phyloP scores from a whole-genome alignment of 306 rosid species.

The Glycine soja region DNA sequence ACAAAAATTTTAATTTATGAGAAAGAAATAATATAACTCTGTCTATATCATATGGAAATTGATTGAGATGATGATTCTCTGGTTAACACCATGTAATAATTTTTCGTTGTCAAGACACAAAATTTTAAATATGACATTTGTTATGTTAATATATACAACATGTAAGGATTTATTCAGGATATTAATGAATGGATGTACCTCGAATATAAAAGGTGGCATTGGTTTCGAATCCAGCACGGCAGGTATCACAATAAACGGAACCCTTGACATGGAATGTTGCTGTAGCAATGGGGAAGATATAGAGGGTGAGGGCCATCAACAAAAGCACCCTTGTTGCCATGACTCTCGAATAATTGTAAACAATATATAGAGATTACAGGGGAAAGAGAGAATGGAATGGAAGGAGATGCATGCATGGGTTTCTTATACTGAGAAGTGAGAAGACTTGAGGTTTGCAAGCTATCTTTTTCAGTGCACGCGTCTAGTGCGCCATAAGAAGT shows the following conservation, averaged over 20 bases:
- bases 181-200: slow-evolving; percentile 26
- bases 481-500: slow-evolving; percentile 43
- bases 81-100: too few species aligned
- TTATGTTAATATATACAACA: not conserved
- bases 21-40: too few species aligned
- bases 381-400: too few species aligned
- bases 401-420: not conserved
- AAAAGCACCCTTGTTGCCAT: slow-evolving; percentile 42
- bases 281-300: slow-evolving; percentile 17
- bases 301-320: slow-evolving; percentile 51
- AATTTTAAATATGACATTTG: too few species aligned
- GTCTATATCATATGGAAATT: too few species aligned
- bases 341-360: not conserved
- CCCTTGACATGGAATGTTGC: slow-evolving; percentile 53
- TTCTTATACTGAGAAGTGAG: not conserved
- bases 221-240: slow-evolving; percentile 85
- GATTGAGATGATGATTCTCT: too few species aligned
- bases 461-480: slow-evolving; percentile 17
- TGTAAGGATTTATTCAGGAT: not conserved
- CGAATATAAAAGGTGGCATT: slow-evolving; percentile 56
- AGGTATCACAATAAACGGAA: slow-evolving; percentile 78
- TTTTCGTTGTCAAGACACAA: too few species aligned
- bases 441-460: not conserved
- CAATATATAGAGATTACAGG: not conserved
- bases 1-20: too few species aligned